These are phyloP conservation scores for Yarrowia sp. DNA, from an alignment of 805 yeast genomes.

Conservation along the genomic window DNA sequence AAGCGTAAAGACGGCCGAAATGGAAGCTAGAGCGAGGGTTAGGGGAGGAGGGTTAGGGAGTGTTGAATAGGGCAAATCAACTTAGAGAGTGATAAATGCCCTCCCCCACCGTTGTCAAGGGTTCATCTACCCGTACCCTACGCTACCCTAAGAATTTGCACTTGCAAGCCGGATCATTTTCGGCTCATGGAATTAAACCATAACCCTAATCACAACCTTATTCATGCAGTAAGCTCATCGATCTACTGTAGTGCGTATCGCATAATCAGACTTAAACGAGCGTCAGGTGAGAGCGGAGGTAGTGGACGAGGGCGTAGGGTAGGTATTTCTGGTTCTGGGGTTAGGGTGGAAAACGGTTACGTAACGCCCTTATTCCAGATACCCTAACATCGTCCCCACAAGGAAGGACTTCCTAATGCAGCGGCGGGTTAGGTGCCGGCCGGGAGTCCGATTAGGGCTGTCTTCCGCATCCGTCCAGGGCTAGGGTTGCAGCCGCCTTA, in stretches of 20 bases:
- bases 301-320: too few species aligned
- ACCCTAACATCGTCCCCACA: too few species aligned
- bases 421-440: neutral
- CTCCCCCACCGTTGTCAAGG: too few species aligned
- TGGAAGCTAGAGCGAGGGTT: neutral
- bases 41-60: neutral
- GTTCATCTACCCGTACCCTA: too few species aligned
- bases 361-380: too few species aligned
- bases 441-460: constrained; percentile 22
- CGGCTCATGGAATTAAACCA: constrained; percentile 22
- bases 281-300: neutral
- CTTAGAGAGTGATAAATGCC: too few species aligned
- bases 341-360: too few species aligned
- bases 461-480: too few species aligned
- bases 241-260: constrained; percentile 16
- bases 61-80: too few species aligned
- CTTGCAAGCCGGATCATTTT: constrained; percentile 8
- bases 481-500: neutral
- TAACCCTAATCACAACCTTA: neutral
- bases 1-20: neutral
- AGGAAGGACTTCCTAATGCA: neutral
- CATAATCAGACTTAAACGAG: constrained; percentile 30
- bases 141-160: too few species aligned
- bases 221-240: constrained; percentile 21
- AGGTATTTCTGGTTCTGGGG: too few species aligned